phyloP scores from a whole-genome alignment of 768 basidiomycete species.

The Mrakia blollopis region DNA sequence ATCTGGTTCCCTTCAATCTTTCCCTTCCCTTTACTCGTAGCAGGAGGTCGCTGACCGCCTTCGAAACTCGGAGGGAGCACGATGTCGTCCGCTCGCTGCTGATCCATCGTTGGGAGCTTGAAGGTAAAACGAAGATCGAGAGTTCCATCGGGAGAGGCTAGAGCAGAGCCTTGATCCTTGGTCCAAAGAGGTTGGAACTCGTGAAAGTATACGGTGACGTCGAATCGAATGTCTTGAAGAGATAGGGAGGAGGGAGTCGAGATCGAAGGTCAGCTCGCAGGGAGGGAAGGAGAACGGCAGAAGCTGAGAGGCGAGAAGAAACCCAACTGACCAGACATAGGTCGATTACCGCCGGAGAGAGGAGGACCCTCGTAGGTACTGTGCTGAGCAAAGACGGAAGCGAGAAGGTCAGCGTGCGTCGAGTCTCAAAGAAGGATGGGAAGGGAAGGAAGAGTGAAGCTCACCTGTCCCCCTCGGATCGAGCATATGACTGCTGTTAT shows the following conservation, averaged over 20 bases:
- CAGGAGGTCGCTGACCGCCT: background rate
- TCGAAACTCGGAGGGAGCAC: background rate
- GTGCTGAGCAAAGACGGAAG: background rate
- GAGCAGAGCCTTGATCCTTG: background rate
- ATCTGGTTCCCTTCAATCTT: constrained; percentile 4
- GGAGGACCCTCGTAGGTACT: background rate
- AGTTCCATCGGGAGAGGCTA: background rate
- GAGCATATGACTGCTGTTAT: background rate
- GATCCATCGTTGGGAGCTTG: constrained; percentile 1
- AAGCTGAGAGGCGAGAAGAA: background rate
- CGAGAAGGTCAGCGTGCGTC: background rate
- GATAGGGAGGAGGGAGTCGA: background rate
- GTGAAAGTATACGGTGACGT: background rate
- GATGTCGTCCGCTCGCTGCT: background rate
- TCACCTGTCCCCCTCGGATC: background rate
- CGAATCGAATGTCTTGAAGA: background rate
- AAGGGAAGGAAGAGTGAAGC: background rate
- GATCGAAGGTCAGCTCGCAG: background rate
- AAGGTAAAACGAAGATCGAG: background rate
- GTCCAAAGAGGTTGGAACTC: background rate
- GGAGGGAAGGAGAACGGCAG: background rate
- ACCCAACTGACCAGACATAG: background rate
- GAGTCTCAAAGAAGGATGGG: background rate
- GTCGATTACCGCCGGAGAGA: background rate
- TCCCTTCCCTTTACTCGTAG: background rate